A percentile compares a stretch with the other conserved stretches of the same genome.
phyloP scores from a whole-genome alignment of 495 filamentous ascomycete species.

The Xylaria acuta region DNA sequence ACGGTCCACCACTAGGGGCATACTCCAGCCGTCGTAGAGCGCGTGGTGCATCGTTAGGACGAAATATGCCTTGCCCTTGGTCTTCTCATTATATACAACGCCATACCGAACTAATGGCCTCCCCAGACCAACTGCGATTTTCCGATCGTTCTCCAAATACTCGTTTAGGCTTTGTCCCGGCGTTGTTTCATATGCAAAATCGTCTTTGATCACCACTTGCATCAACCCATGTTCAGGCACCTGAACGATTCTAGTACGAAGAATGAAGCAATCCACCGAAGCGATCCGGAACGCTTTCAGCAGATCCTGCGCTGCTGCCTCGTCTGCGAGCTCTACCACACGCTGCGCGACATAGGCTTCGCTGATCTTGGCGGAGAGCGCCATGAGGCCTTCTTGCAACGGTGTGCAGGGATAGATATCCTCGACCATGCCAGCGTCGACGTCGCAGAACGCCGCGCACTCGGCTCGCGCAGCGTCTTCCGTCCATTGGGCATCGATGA shows the following conservation, averaged over 20 bases:
- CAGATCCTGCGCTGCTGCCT: slow-evolving; percentile 46
- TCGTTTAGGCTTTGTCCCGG: slow-evolving; percentile 51
- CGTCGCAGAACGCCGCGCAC: slow-evolving; percentile 37
- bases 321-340: slow-evolving; percentile 43
- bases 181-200: slow-evolving; percentile 53
- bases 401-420: slow-evolving; percentile 75
- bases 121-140: slow-evolving; percentile 60
- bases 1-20: slow-evolving; percentile 61
- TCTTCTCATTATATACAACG: slow-evolving; percentile 47
- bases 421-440: slow-evolving; percentile 48
- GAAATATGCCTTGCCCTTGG: slow-evolving; percentile 50
- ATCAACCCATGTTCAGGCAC: slow-evolving; percentile 58
- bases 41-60: slow-evolving; percentile 71
- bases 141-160: slow-evolving; percentile 51
- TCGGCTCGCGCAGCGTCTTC: slow-evolving; percentile 35
- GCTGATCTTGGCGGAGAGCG: slow-evolving; percentile 62
- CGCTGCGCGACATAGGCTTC: slow-evolving; percentile 65
- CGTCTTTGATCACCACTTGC: slow-evolving; percentile 63
- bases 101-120: slow-evolving; percentile 61
- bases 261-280: slow-evolving; percentile 54
- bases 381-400: slow-evolving; percentile 73
- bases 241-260: slow-evolving; percentile 67
- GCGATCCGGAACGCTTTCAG: slow-evolving; percentile 59
- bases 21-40: slow-evolving; percentile 73
- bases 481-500: slow-evolving; percentile 38